Conservation (phyloP, 148 eudicot genomes). For the Hydrangea macrophylla region DNA sequence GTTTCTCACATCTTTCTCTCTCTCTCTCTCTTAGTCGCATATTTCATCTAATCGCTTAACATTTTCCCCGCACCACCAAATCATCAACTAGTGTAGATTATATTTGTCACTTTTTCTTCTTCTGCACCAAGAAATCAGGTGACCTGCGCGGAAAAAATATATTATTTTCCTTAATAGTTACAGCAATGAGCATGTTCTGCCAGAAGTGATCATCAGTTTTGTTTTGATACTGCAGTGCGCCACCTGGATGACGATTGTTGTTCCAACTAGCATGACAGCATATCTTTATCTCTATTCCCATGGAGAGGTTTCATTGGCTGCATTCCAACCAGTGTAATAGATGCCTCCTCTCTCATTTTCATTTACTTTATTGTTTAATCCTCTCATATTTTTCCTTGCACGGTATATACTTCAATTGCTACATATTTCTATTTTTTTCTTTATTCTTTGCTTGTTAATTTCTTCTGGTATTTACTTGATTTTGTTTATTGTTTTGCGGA, state of each 20-base stretch:
- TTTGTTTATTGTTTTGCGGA: not conserved
- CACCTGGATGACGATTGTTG: conserved; percentile 96
- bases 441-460: not conserved
- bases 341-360: conserved; percentile 51
- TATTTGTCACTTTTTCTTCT: not conserved
- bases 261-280: conserved; percentile 98
- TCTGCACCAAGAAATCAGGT: not conserved
- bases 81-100: not conserved
- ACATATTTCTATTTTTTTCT: not conserved
- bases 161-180: too few species aligned
- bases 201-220: too few species aligned
- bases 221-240: conserved; percentile 81
- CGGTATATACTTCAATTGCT: not conserved
- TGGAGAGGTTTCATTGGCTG: conserved; percentile 95
- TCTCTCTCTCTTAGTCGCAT: too few species aligned
- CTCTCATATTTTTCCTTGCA: not conserved
- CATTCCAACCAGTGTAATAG: conserved; percentile 99
- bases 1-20: too few species aligned
- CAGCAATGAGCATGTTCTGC: too few species aligned
- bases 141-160: not conserved
- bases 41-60: too few species aligned
- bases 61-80: too few species aligned
- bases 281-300: conserved; percentile 98
- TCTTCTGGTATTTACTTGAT: not conserved
- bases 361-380: not conserved